Conservation (phyloP, 768 basidiomycete genomes). For the Tulasnella sp. region DNA sequence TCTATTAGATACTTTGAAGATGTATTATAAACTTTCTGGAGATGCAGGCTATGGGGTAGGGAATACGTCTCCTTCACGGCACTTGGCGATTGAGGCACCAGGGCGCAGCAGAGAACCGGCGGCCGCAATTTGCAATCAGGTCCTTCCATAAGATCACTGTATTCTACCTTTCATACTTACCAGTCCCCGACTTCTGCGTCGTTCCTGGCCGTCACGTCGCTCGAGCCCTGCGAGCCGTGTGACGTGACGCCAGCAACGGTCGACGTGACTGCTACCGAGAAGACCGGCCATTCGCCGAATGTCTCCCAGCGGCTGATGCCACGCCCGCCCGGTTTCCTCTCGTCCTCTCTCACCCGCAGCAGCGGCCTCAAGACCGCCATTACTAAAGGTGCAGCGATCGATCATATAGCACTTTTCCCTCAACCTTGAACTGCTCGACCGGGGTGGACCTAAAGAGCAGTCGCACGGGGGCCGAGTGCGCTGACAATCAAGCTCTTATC, state of each 20-base stretch:
- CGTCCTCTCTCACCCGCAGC: background rate
- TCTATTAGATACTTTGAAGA: background rate
- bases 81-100: background rate
- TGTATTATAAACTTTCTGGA: background rate
- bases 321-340: background rate
- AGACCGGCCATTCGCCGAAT: background rate
- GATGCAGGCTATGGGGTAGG: background rate
- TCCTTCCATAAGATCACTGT: background rate
- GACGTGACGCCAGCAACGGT: background rate
- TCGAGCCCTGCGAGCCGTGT: background rate
- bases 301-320: background rate
- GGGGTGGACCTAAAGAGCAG: background rate
- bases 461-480: background rate
- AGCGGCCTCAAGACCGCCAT: background rate
- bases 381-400: background rate
- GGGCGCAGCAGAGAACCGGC: background rate
- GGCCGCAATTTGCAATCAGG: background rate
- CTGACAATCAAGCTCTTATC: background rate
- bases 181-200: background rate
- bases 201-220: background rate
- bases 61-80: background rate
- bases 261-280: slow-evolving; percentile 9
- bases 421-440: background rate
- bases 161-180: background rate
- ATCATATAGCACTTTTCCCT: background rate